Percentiles rank a stretch among this genome's conserved stretches.
phyloP scores from a whole-genome alignment of 371 early-diverging fungal species.

The Mortierella sp. region DNA sequence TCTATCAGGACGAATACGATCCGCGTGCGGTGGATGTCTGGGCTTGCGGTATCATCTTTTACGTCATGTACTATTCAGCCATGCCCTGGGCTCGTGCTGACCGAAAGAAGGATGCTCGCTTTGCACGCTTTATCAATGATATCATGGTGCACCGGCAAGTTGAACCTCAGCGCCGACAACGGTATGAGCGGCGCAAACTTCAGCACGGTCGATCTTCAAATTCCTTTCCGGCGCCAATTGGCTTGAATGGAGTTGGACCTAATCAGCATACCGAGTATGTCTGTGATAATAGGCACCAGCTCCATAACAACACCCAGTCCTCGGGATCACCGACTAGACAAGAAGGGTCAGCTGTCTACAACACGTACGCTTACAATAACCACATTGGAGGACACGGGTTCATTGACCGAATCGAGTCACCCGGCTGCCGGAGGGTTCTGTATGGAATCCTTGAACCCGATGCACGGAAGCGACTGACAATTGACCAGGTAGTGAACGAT shows the following conservation, averaged over 20 bases:
- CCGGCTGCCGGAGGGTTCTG: slow-evolving; percentile 54
- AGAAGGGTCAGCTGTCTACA: slow-evolving; percentile 25
- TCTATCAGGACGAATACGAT: slow-evolving; percentile 60
- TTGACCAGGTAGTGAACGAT: slow-evolving; percentile 61
- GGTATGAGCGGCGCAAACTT: slow-evolving; percentile 18
- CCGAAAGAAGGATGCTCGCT: slow-evolving; percentile 40
- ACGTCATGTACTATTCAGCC: slow-evolving; percentile 48
- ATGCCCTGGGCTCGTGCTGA: slow-evolving; percentile 53
- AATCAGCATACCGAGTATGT: too few relatives aligned
- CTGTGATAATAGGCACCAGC: too few relatives aligned
- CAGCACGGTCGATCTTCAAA: too few relatives aligned
- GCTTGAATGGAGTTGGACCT: too few relatives aligned
- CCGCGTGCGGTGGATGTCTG: slow-evolving; percentile 63
- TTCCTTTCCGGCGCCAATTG: too few relatives aligned
- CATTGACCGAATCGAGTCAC: slow-evolving; percentile 38
- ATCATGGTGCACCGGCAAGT: slow-evolving; percentile 22
- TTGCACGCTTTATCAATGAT: slow-evolving; percentile 28
- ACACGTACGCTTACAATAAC: slow-evolving; percentile 37
- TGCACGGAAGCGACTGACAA: slow-evolving; percentile 58
- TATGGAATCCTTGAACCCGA: slow-evolving; percentile 62
- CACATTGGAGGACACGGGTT: slow-evolving; percentile 45
- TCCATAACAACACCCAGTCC: neutral
- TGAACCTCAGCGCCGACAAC: slow-evolving; percentile 28
- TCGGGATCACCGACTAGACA: slow-evolving; percentile 2
- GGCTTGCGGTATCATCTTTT: slow-evolving; percentile 66